phyloP scores from a whole-genome alignment of 164 flowering plant species.

The Nymphaea colorata region DNA sequence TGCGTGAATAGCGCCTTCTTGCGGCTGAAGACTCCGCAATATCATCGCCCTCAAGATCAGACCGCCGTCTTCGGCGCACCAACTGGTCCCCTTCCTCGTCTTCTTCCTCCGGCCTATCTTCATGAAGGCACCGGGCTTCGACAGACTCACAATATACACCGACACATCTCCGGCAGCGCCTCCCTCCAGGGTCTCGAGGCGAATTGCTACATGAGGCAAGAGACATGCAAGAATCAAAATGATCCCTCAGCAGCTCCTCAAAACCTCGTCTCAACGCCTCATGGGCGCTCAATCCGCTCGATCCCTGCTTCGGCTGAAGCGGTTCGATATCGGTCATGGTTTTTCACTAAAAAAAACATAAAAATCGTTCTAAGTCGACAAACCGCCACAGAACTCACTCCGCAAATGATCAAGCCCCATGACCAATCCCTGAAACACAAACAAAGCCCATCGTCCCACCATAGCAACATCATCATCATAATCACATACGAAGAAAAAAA shows the following conservation, averaged over 20 bases:
- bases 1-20: slow-evolving; percentile 70
- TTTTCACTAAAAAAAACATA: slow-evolving; percentile 6
- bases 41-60: slow-evolving; percentile 67
- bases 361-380: neutral
- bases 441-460: neutral
- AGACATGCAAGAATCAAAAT: slow-evolving; percentile 75
- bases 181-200: slow-evolving; percentile 16
- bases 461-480: neutral
- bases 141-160: neutral
- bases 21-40: slow-evolving; percentile 97
- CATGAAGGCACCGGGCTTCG: neutral
- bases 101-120: slow-evolving; percentile 38
- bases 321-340: slow-evolving; percentile 57
- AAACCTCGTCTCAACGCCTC: slow-evolving; percentile 64
- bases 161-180: neutral
- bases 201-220: slow-evolving; percentile 65
- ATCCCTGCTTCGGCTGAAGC: slow-evolving; percentile 74
- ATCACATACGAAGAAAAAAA: neutral
- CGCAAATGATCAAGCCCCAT: neutral
- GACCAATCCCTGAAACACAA: neutral
- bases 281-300: slow-evolving; percentile 24
- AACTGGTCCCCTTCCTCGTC: slow-evolving; percentile 80
- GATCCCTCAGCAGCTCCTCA: slow-evolving; percentile 84
- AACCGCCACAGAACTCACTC: neutral
- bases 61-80: slow-evolving; percentile 68